phyloP scores from a whole-genome alignment of 768 basidiomycete genomes.

The Boletus subcaerulescens region DNA sequence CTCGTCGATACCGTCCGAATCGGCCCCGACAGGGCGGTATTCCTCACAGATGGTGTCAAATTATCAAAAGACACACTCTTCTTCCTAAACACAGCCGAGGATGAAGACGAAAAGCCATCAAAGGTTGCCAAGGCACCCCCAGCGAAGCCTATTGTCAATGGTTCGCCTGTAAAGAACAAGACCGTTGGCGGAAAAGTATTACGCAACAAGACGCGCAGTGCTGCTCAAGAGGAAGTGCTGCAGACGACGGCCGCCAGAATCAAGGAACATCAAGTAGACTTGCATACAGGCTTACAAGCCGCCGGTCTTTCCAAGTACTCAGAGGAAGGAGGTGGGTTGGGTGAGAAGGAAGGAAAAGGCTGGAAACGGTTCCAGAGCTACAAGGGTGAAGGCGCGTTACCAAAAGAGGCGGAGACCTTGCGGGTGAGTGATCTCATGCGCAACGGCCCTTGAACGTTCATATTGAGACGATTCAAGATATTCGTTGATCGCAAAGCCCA shows the following conservation, averaged over 20 bases:
- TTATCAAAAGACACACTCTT: conserved; percentile 85
- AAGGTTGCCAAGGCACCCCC: conserved; percentile 55
- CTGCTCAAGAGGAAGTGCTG: conserved; percentile 81
- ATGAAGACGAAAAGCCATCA: conserved; percentile 51
- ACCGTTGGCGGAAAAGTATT: conserved; percentile 82
- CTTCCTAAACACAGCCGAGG: conserved; percentile 65
- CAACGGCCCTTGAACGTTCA: conserved; percentile 2
- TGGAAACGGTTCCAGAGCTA: conserved; percentile 98
- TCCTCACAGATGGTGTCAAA: conserved; percentile 84
- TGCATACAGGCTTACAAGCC: conserved; percentile 72
- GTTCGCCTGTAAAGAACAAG: conserved; percentile 66
- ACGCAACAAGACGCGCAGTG: conserved; percentile 86
- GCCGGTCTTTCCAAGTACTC: conserved; percentile 83
- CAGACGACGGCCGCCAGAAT: conserved; percentile 75
- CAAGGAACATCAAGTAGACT: conserved; percentile 81
- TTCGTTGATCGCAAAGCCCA: conserved; percentile 87
- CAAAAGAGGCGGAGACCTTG: conserved; percentile 74
- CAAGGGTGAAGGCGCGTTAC: conserved; percentile 89
- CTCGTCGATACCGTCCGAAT: conserved; percentile 87
- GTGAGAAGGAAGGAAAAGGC: conserved; percentile 84
- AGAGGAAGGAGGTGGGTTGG: conserved; percentile 70
- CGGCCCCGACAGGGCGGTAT: conserved; percentile 57
- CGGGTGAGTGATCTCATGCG: conserved; percentile 50
- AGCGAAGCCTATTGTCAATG: conserved; percentile 53
- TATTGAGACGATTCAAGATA: conserved; percentile 50